Percentiles rank a stretch among this genome's conserved stretches.
These are phyloP conservation scores for Boletus vinaceobasis DNA, from an alignment of 768 basidiomycete species.

Conservation along the genomic window DNA sequence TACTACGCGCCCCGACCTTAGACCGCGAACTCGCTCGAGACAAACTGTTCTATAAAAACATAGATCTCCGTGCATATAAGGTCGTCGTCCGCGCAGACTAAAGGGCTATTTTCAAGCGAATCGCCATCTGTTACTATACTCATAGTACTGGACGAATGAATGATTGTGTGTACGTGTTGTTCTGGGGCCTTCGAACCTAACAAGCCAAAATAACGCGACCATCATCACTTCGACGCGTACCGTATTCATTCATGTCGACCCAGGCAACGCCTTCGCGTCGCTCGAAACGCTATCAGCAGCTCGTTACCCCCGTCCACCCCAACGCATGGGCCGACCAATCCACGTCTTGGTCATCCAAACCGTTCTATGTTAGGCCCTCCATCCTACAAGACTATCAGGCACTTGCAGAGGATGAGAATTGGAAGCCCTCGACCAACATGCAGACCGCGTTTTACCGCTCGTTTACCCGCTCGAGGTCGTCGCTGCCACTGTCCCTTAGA, in stretches of 20 bases:
- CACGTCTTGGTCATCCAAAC: constrained; percentile 27
- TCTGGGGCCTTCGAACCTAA: constrained; percentile 10
- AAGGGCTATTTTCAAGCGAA: too few species aligned
- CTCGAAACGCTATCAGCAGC: constrained; percentile 35
- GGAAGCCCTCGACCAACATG: constrained; percentile 18
- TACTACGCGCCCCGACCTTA: too few species aligned
- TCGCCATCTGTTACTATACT: too few species aligned
- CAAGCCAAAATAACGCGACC: constrained; percentile 25
- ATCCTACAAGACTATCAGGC: constrained; percentile 25
- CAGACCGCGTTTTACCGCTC: constrained; percentile 30
- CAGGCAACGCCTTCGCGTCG: constrained; percentile 34
- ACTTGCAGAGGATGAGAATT: constrained; percentile 25
- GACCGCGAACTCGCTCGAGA: too few species aligned
- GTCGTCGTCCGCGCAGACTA: too few species aligned
- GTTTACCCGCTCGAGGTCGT: constrained; percentile 21
- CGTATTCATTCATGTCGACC: constrained; percentile 10
- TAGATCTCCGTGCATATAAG: too few species aligned
- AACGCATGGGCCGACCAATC: constrained; percentile 27
- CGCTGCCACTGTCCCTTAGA: constrained; percentile 15
- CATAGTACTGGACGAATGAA: background rate
- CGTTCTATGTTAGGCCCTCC: constrained; percentile 20
- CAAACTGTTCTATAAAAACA: background rate
- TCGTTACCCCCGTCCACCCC: constrained; percentile 28
- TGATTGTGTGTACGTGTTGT: constrained; percentile 7
- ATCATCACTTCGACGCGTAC: background rate